Base-by-base conservation (phyloP, 2,329 filamentous ascomycete genomes). In the Trichophyton schoenleinii region DNA sequence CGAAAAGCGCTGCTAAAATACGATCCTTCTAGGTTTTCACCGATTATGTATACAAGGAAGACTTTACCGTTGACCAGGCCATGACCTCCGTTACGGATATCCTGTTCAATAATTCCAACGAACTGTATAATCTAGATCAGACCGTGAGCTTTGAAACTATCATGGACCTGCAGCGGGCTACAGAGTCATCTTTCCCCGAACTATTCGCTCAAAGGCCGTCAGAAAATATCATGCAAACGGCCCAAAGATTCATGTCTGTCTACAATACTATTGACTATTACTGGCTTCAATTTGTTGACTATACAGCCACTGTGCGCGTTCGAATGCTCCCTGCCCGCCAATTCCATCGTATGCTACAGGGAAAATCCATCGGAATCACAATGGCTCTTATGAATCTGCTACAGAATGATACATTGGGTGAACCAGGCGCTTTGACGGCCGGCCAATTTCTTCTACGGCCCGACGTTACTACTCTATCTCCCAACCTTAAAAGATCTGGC, bases 251-350 rank as follows among this genome's bases (percentile, higher is more conserved):
- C 28, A 36, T 11, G 13, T 70, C 73, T 18, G 70, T 74, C 18
- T 78, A 85, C 60, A 73, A 79, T 0, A 70, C 75, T 0, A 75
- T 84, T 3, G 83, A 85, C 63, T 91, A 86, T 68, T 73, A 95
- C 18, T 85, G 88, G 64, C 76, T 92, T 11, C 86, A 87, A 71
- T 95, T 87, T 84, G 77, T 87, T 25, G 89, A 95, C 72, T 87
- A 88, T 71, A 89, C 88, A n/a, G 83, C 83, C 1, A 87, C 81
- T 1, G 71, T 84, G 0, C 81, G 87, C 15, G 80, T 83, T 65
- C 82, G 88, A 2, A 81, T 89, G 64, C 73, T 94, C 1, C 88
- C 89, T 0, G 79, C 87, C 49, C 75, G 78, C 0, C 79, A 80
- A 46, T 81, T 85, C 25, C 69, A 77, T 34, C 75, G 76, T 2